Evolutionary conservation across 106 monocot genomes (phyloP).

Genomic region (Posidonia australis): DNA sequence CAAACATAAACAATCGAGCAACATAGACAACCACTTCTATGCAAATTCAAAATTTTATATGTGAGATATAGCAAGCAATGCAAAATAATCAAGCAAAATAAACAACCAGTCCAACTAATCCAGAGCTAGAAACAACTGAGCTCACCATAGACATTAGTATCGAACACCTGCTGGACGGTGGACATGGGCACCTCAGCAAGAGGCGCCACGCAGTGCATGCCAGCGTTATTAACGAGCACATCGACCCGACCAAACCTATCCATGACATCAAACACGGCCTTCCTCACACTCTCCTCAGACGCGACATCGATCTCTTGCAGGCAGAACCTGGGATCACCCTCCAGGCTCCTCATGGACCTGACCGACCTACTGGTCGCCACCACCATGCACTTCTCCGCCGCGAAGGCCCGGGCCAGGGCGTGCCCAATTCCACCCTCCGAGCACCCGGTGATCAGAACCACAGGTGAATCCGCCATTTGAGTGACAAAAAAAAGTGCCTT

Average conservation of each 20-base stretch:
- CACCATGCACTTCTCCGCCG: constrained; percentile 47
- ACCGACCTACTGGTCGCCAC: constrained; percentile 64
- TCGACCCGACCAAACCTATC: constrained; percentile 65
- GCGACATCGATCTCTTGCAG: constrained; percentile 61
- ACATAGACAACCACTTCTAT: too few relatives aligned
- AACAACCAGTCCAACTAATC: not conserved
- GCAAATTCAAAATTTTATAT: too few relatives aligned
- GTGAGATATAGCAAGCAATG: too few relatives aligned
- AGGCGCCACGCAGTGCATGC: constrained; percentile 71
- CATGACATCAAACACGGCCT: constrained; percentile 27
- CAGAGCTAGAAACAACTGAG: not conserved
- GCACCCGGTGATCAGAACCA: constrained; percentile 87
- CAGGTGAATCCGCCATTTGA: constrained; percentile 6
- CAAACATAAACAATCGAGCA: too few relatives aligned
- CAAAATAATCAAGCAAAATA: not conserved
- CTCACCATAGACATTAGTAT: constrained; percentile 73
- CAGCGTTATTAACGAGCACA: constrained; percentile 89
- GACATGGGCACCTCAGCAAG: constrained; percentile 75
- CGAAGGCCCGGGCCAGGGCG: constrained; percentile 70
- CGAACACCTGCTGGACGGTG: constrained; percentile 34
- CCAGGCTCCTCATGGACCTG: constrained; percentile 50
- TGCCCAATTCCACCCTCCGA: constrained; percentile 82
- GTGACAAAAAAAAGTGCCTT: too few relatives aligned
- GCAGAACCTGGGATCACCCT: constrained; percentile 38
- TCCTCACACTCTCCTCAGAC: constrained; percentile 47